Conservation (phyloP, 2,329 filamentous ascomycete genomes). For the Rutstroemia sp. region DNA sequence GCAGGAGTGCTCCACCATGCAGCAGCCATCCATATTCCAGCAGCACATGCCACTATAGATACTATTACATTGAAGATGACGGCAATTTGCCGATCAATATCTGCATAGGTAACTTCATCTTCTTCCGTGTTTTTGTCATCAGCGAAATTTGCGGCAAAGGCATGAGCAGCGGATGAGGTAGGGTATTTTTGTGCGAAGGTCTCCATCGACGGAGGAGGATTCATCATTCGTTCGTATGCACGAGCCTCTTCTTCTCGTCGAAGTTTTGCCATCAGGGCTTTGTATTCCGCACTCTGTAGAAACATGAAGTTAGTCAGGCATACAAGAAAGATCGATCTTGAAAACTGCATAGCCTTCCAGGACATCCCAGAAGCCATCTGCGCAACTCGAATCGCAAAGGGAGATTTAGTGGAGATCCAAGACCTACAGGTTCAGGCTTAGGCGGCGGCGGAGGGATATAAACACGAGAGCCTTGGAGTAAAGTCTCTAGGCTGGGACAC, state of each 20-base stretch:
- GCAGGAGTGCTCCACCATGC: conserved; percentile 68
- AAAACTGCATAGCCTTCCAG: neutral
- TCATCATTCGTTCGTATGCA: conserved; percentile 74
- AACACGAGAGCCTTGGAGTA: conserved; percentile 64
- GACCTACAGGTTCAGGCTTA: conserved; percentile 66
- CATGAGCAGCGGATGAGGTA: conserved; percentile 40
- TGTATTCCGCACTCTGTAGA: conserved; percentile 68
- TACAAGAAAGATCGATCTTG: too few relatives aligned
- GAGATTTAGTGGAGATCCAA: neutral
- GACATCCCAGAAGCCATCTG: neutral
- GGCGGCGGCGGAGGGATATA: conserved; percentile 75
- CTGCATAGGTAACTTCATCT: conserved; percentile 61
- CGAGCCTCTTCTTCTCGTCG: conserved; percentile 76
- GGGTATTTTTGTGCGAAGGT: conserved; percentile 55
- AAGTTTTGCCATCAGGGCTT: conserved; percentile 78
- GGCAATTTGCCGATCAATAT: conserved; percentile 73
- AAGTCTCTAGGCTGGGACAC: conserved; percentile 52
- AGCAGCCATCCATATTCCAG: conserved; percentile 70
- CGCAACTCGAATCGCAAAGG: too few relatives aligned
- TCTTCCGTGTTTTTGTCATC: conserved; percentile 38
- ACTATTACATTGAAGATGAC: conserved; percentile 86
- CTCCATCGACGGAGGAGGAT: conserved; percentile 48
- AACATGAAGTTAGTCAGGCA: neutral
- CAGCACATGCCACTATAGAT: conserved; percentile 72
- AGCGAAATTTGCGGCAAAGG: conserved; percentile 44